Base-by-base conservation (phyloP, 2,329 filamentous ascomycete genomes). In the Myriosclerotinia curreyana region DNA sequence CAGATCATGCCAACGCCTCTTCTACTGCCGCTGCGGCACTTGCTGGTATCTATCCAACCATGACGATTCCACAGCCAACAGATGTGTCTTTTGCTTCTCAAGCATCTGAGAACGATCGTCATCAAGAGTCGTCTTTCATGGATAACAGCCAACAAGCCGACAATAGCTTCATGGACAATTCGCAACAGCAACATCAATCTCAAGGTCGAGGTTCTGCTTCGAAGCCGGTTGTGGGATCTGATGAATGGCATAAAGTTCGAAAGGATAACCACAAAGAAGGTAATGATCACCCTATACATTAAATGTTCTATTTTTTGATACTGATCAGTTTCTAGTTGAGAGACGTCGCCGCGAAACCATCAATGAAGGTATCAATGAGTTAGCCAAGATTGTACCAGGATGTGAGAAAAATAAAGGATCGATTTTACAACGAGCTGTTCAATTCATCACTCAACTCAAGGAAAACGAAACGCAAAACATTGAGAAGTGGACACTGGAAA, bases 261-360 rank as follows among this genome's bases (percentile, higher is more conserved):
- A 95, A 96, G 75, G 94, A 98, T 73, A 99, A 98, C 69, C 95
- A 99, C 79, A 99, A 99, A 84, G 94, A 98, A 83, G 95, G 94
- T 95, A 78, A 74, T 84, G 75, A 56, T 20, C 9, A 17, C 6
- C 14, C 8, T 12, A 20, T 40, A 40, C 6, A 56, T 2, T 25
- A 46, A 5, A n/a, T 36, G 25, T 72, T 22, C 11, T 9, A 11
- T n/a, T 11, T 50, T 50, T 72, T 62, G 70, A 64, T 55, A 17
- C 51, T 67, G 75, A 72, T 77, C 70, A 66, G 70, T 55, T 70
- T 71, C 34, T 66, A 98, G 95, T 99, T 67, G 95, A 99, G 79
- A 92, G 95, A 66, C 91, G 95, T 65, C 92, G 95, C 52, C 91
- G 95, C 68, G 95, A 99, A 78, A 97, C 95, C 0, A 99, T 99